Base-by-base conservation (phyloP, 2,329 filamentous ascomycete genomes). In the Ophiostoma montium region DNA sequence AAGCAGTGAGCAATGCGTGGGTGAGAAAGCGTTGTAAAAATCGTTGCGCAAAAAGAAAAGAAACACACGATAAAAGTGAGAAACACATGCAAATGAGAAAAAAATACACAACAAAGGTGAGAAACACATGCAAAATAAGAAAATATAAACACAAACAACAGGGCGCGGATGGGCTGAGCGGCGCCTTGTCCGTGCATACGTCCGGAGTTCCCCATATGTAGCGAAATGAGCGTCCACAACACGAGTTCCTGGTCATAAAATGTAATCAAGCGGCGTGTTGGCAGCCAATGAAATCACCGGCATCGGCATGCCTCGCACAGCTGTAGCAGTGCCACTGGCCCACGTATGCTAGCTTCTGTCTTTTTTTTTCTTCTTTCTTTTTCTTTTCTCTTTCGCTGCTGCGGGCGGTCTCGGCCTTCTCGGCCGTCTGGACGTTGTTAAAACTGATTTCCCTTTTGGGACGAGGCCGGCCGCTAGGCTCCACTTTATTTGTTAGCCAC, bases 171-270 rank as follows among this genome's bases (percentile, higher is more conserved):
- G 16, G 15, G 7, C n/a, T 42, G 39, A 41, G 38, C 33, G 30
- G 30, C 35, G 38, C 30, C 30, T 49, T 52, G 53, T 56, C 54
- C 52, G 52, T 51, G 35, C 13, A 43, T 33, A 23, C 18, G 42
- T 31, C 49, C 55, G 55, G 55, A 57, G 54, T 57, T 55, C 55
- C 55, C 55, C 55, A 57, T 55, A 43, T 48, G 49, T 27, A 46
- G 54, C 55, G 55, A 55, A 57, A 55, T 55, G 54, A 57, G 51
- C 48, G 47, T 49, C 53, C 52, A 55, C 52, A 51, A 47, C 47
- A 31, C 46, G 33, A 50, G 42, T 42, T 47, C 23, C 33, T 16
- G 23, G 31, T 31, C 18, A 50, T 12, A 33, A 31, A 31, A 16
- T 21, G 9, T 30, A 31, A 30, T 23, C 16, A 42, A 23, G 19